A percentile compares a stretch with the other conserved stretches of the same genome.
phyloP scores from a whole-genome alignment of 176 grass and related monocot genomes.

The Carex parvula region DNA sequence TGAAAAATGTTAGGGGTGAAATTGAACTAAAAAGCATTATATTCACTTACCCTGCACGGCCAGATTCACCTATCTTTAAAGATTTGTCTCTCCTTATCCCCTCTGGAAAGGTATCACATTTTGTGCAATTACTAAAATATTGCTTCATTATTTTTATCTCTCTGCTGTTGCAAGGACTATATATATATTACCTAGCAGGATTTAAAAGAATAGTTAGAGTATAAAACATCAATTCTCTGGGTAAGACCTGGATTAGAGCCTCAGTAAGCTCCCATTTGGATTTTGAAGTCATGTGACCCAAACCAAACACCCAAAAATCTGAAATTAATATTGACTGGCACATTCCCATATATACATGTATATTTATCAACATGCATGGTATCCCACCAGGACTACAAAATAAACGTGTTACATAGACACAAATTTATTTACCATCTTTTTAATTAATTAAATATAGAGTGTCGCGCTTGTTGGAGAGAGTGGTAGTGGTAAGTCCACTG shows the following conservation, averaged over 20 bases:
- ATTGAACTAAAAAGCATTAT: conserved; percentile 56
- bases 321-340: not conserved
- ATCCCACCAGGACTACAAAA: not conserved
- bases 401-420: not conserved
- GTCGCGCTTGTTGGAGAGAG: conserved; percentile 77
- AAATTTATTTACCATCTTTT: not conserved
- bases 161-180: not conserved
- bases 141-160: not conserved
- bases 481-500: conserved; percentile 68
- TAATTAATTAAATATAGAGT: conserved; percentile 36
- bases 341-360: not conserved
- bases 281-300: not conserved
- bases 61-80: conserved; percentile 54
- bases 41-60: conserved; percentile 63
- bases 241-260: not conserved
- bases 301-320: not conserved
- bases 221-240: not conserved
- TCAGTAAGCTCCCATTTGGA: not conserved
- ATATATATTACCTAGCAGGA: not conserved
- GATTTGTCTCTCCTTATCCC: conserved; percentile 54
- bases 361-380: conserved; percentile 8
- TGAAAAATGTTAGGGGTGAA: conserved; percentile 46
- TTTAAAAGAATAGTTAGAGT: not conserved
- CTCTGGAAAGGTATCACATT: conserved; percentile 58
- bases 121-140: not conserved